Conservation (phyloP, 2,329 filamentous ascomycete genomes). For the Colletotrichum costaricense region DNA sequence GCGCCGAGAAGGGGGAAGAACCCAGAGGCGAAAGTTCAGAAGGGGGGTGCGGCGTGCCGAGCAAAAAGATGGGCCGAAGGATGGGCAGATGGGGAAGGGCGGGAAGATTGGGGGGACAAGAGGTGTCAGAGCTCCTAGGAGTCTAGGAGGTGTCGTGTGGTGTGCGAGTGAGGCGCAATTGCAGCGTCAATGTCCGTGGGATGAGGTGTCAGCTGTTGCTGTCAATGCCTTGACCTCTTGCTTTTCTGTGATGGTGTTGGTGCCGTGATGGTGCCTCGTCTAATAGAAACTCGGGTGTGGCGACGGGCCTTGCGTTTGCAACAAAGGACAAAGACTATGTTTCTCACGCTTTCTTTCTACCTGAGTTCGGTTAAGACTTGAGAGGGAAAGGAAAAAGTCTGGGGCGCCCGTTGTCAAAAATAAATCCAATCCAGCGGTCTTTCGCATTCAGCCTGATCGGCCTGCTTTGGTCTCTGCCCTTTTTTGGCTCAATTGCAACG, state of each 20-base stretch:
- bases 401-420: not conserved
- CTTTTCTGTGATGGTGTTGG: not conserved
- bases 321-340: slow-evolving; percentile 15
- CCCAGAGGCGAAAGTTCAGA: not conserved
- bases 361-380: not conserved
- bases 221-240: not conserved
- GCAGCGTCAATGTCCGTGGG: slow-evolving; percentile 27
- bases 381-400: too few species aligned
- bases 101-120: slow-evolving; percentile 28
- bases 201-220: slow-evolving; percentile 8
- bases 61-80: slow-evolving; percentile 22
- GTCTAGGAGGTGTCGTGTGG: slow-evolving; percentile 10
- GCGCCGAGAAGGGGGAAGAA: not conserved
- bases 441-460: not conserved
- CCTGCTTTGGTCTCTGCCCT: not conserved
- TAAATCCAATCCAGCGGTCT: not conserved
- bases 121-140: slow-evolving; percentile 29
- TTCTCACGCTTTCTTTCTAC: not conserved
- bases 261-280: slow-evolving; percentile 5
- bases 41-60: not conserved
- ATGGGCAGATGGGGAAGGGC: slow-evolving; percentile 25
- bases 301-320: slow-evolving; percentile 19
- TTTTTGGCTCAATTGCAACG: not conserved
- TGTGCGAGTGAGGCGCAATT: slow-evolving; percentile 10
- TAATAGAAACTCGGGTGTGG: slow-evolving; percentile 11